Evolutionary conservation across 495 filamentous ascomycete species (phyloP).

Genomic region (Cudoniella acicularis): DNA sequence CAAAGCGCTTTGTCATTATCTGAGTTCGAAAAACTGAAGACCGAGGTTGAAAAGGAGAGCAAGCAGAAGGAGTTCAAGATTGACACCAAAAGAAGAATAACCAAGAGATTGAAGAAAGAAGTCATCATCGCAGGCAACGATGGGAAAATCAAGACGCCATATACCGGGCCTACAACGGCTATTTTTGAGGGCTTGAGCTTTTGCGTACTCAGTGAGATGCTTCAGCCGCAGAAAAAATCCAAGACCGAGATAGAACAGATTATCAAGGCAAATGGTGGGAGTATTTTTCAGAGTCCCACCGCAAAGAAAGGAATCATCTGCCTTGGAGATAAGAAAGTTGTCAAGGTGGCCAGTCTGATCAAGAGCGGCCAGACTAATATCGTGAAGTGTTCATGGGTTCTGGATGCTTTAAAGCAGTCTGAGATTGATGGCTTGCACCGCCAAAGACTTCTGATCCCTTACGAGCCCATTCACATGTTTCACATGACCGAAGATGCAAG

Average conservation of each 20-base stretch:
- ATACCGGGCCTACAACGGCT: slow-evolving; percentile 52
- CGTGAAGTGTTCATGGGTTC: slow-evolving; percentile 76
- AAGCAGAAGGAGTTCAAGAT: slow-evolving; percentile 78
- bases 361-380: slow-evolving; percentile 67
- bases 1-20: slow-evolving; percentile 68
- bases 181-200: slow-evolving; percentile 77
- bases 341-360: slow-evolving; percentile 80
- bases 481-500: slow-evolving; percentile 26
- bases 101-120: slow-evolving; percentile 63
- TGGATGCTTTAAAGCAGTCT: slow-evolving; percentile 62
- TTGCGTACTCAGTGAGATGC: slow-evolving; percentile 52
- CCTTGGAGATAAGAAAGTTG: slow-evolving; percentile 78
- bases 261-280: slow-evolving; percentile 85
- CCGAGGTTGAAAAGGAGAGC: slow-evolving; percentile 63
- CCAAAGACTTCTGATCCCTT: slow-evolving; percentile 58
- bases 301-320: slow-evolving; percentile 58
- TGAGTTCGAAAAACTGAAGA: slow-evolving; percentile 71
- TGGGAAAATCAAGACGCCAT: slow-evolving; percentile 39
- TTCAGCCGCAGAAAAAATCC: slow-evolving; percentile 54
- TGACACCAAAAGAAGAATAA: slow-evolving; percentile 66
- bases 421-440: slow-evolving; percentile 55
- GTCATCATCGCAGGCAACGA: slow-evolving; percentile 71
- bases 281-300: slow-evolving; percentile 68
- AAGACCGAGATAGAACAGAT: slow-evolving; percentile 83
- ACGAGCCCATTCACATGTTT: slow-evolving; percentile 61